These are phyloP conservation scores for Medicago truncatula DNA, from an alignment of 306 rosid species.

Conservation along the genomic window MtrunA17r5.0-ANR NC_053049.1:16372001-16372500, in stretches of 20 bases:
- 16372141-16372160: slow-evolving; percentile 56
- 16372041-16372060: no score
- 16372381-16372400: slow-evolving; percentile 2
- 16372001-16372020: no score
- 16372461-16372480: not conserved
- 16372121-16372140: slow-evolving; percentile 47
- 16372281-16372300: slow-evolving; percentile 39
- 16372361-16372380: not conserved
- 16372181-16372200: slow-evolving; percentile 63
- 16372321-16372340: not conserved
- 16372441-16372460: not conserved
- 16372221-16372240: slow-evolving; percentile 33
- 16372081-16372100: no score
- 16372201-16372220: slow-evolving; percentile 51
- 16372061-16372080: no score
- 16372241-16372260: slow-evolving; percentile 61
- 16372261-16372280: slow-evolving; percentile 44
- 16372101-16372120: no score
- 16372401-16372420: slow-evolving; percentile 57
- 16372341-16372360: not conserved
- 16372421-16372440: slow-evolving; percentile 35
- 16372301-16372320: not conserved
- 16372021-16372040: no score
- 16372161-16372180: slow-evolving; percentile 60
- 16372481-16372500: not conserved